Base-by-base conservation (phyloP, 2,329 filamentous ascomycete species). In the Aciculosporium take region DNA sequence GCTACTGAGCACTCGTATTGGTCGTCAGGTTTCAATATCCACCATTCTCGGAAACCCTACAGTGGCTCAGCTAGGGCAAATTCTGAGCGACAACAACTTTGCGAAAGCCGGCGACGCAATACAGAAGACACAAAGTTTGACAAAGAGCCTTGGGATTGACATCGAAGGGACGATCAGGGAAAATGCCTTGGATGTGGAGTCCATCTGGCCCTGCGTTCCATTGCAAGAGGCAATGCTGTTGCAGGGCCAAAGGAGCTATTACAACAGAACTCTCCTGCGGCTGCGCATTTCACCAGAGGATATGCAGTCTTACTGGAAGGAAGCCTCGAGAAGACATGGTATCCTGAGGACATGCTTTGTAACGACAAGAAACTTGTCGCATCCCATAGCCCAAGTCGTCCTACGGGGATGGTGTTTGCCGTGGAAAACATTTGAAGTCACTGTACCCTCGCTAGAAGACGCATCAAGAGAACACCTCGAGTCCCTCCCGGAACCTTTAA, bases 211-310 rank as follows among this genome's bases (percentile, higher is more conserved):
- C 1, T 94, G 88, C 54, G 93, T 86, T 1, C 83, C 87, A 1
- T 63, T 95, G 0, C 88, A 95, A 56, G 83, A 93, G 62, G 82
- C 81, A 1, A 94, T 94, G 86, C 66, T 94, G 0, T 72, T 75
- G 7, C 51, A 65, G 46, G 59, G 59, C 1, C 56, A 63, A 9
- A 60, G 61, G 1, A 67, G 76, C 2, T 94, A 94, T 55, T 76
- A 72, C 51, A 94, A 94, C 55, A 74, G 73, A 37, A 75, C 84
- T 42, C 58, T 80, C 0, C 72, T 94, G 46, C 65, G 69, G 5
- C 54, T 93, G 6, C 60, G 59, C 4, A 64, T 68, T 1, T 58
- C 76, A 27, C 44, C 72, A 0, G 49, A 60, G 1, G 59, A 52
- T 0, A 64, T 94, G 37, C 66, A 65, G 48, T 30, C 51, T 0